These are phyloP conservation scores for Salix dunnii DNA, from an alignment of 345 rosid species.

Conservation along the genomic window DNA sequence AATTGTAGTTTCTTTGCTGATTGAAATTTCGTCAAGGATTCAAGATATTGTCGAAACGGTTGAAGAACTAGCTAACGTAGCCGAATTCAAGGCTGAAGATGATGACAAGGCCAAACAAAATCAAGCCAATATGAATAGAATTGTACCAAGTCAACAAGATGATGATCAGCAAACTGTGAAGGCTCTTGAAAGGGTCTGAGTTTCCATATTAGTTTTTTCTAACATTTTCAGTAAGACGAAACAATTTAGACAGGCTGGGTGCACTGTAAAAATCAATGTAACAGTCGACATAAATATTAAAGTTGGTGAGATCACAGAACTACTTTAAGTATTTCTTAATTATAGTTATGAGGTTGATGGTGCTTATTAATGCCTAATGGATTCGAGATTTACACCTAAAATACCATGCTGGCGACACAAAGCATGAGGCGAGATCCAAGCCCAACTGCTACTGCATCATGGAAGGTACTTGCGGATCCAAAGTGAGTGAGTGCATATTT, in stretches of 20 bases:
- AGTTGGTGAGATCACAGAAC: not conserved
- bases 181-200: conserved; percentile 22
- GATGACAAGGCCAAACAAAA: conserved; percentile 24
- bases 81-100: conserved; percentile 21
- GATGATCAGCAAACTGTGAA: conserved; percentile 9
- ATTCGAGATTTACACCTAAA: no score
- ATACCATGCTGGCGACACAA: no score
- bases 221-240: not conserved
- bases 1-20: conserved; percentile 35
- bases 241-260: not conserved
- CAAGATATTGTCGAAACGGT: conserved; percentile 30
- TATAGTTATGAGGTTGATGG: not conserved
- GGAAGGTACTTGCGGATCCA: no score
- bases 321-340: not conserved
- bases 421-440: no score
- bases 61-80: conserved; percentile 30
- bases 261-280: not conserved
- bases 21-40: conserved; percentile 34
- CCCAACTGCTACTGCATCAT: no score
- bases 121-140: conserved; percentile 1
- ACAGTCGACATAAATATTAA: not conserved
- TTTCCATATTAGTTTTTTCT: not conserved
- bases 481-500: no score
- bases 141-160: not conserved
- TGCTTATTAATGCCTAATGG: not conserved